phyloP scores from a whole-genome alignment of 257 asterid genomes.

The Petunia axillaris region DNA sequence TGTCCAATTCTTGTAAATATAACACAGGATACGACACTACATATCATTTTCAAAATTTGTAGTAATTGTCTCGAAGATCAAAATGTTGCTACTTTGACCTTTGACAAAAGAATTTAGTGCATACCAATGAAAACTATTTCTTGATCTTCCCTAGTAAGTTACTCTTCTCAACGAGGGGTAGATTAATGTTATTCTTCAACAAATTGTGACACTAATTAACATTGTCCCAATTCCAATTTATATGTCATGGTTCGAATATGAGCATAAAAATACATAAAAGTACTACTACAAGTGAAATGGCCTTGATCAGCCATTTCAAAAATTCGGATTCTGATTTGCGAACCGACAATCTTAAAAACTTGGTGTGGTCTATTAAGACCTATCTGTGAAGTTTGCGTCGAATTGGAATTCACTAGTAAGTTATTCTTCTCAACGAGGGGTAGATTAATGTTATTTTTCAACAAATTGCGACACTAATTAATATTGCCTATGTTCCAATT shows the following conservation, averaged over 20 bases:
- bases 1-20: neutral
- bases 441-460: neutral
- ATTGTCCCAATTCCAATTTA: too few species aligned
- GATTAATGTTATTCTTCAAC: neutral
- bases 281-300: too few species aligned
- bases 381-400: too few species aligned
- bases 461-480: neutral
- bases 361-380: too few species aligned
- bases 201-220: neutral
- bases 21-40: neutral
- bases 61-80: neutral
- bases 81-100: constrained; percentile 19
- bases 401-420: neutral
- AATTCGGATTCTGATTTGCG: too few species aligned
- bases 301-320: too few species aligned
- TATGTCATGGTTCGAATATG: too few species aligned
- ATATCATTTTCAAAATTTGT: neutral
- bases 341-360: too few species aligned
- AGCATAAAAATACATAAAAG: too few species aligned
- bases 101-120: constrained; percentile 20
- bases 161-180: neutral
- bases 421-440: neutral
- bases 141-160: neutral
- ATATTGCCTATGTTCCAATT: neutral
- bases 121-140: neutral